Percentiles rank a stretch among this genome's conserved stretches.
Conservation (phyloP, 371 early-diverging fungal genomes). For the Scutellospora calospora region DNA sequence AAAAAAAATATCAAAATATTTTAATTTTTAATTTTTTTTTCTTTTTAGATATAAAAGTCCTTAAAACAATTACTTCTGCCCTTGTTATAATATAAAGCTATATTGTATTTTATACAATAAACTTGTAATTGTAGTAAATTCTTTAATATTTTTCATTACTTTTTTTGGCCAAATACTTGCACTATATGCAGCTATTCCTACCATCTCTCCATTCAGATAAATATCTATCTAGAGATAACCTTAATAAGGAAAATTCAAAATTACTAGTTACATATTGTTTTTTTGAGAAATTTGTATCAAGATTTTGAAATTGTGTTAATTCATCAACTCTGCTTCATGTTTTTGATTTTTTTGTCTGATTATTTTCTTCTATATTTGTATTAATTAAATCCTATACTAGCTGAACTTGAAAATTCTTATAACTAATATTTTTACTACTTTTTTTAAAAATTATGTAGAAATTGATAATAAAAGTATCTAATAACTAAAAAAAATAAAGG, state of each 20-base stretch:
- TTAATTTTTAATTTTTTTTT: neutral
- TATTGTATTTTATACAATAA: neutral
- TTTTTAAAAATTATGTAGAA: too few relatives aligned
- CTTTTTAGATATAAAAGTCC: neutral
- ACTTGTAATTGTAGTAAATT: neutral
- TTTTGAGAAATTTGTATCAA: neutral
- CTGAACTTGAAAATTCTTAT: too few relatives aligned
- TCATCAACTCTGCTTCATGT: neutral
- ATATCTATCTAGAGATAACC: neutral
- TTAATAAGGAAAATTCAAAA: neutral
- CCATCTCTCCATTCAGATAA: conserved; percentile 2
- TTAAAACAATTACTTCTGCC: neutral
- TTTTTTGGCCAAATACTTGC: neutral
- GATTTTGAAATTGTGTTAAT: neutral
- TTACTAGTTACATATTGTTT: neutral
- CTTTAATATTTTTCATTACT: neutral
- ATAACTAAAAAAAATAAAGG: too few relatives aligned
- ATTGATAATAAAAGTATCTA: too few relatives aligned
- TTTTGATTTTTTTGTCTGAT: neutral
- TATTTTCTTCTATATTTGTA: too few relatives aligned
- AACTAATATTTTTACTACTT: too few relatives aligned
- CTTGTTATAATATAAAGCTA: neutral
- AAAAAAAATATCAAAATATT: too few relatives aligned
- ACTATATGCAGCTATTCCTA: conserved; percentile 5
- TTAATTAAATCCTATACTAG: too few relatives aligned